These are phyloP conservation scores for Euphorbia peplus DNA, from an alignment of 345 rosid genomes.

Conservation along the genomic window DNA sequence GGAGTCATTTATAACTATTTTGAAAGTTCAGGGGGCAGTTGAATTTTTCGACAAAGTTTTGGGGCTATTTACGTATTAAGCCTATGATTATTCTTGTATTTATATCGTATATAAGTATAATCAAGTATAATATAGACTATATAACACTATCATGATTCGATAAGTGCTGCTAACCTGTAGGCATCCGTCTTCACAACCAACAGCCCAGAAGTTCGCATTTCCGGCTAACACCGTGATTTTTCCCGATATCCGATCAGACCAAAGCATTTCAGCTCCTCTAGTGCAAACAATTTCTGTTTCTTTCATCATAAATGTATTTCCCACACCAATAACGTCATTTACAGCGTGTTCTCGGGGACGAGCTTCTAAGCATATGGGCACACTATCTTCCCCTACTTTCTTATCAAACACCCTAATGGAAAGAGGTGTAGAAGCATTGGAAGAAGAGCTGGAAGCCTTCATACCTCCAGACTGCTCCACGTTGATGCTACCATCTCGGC, in stretches of 20 bases:
- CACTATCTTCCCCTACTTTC: conserved; percentile 61
- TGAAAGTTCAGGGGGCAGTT: too few species aligned
- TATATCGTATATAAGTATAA: too few species aligned
- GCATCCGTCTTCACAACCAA: conserved; percentile 95
- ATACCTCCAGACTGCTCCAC: conserved; percentile 59
- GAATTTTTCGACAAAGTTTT: too few species aligned
- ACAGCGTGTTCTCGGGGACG: conserved; percentile 70
- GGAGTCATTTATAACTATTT: too few species aligned
- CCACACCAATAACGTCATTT: conserved; percentile 72
- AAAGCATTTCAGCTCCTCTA: conserved; percentile 67
- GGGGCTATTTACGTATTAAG: too few species aligned
- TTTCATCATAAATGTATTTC: conserved; percentile 57
- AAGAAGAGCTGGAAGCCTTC: conserved; percentile 45
- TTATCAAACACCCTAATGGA: conserved; percentile 80
- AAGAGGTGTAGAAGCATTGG: conserved; percentile 35
- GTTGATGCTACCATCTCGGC: conserved; percentile 50
- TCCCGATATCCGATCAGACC: conserved; percentile 89
- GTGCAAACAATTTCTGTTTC: conserved; percentile 86
- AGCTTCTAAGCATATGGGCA: conserved; percentile 89
- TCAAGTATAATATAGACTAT: too few species aligned
- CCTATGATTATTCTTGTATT: too few species aligned
- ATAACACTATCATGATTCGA: too few species aligned
- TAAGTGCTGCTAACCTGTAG: conserved; percentile 57
- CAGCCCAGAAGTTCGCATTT: conserved; percentile 97
- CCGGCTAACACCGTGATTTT: conserved; percentile 93